These are phyloP conservation scores for Cladosporium sp. DNA, from an alignment of 2,329 filamentous ascomycete genomes.

Conservation along the genomic window DNA sequence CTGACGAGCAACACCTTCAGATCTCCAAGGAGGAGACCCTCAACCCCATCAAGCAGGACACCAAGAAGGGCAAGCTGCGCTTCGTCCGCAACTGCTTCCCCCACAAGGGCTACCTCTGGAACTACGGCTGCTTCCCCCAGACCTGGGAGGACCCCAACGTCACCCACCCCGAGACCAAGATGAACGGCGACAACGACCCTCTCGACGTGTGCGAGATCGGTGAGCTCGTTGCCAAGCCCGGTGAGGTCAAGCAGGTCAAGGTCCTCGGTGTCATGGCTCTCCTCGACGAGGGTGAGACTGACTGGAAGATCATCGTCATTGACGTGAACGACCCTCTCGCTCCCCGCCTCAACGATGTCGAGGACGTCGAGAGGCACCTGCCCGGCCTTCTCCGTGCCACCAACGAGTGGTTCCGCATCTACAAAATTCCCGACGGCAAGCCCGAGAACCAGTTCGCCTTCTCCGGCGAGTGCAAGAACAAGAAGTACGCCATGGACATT, in stretches of 20 bases:
- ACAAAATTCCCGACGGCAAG: slow-evolving; percentile 99
- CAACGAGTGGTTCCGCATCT: slow-evolving; percentile 99
- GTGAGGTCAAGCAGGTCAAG: slow-evolving; percentile 99
- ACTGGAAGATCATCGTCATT: slow-evolving; percentile 99
- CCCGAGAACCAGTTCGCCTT: slow-evolving; percentile 99
- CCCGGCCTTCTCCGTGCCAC: slow-evolving; percentile 95
- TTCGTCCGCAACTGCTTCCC: slow-evolving; percentile 99
- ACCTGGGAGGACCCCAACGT: slow-evolving; percentile 99
- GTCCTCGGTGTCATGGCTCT: slow-evolving; percentile 98
- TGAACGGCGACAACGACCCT: slow-evolving; percentile 98
- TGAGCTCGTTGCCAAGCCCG: slow-evolving; percentile 92
- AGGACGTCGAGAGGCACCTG: slow-evolving; percentile 98
- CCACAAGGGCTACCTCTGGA: slow-evolving; percentile 99
- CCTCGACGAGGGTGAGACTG: slow-evolving; percentile 98
- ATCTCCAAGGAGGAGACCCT: slow-evolving; percentile 98
- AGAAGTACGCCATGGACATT: slow-evolving; percentile 96
- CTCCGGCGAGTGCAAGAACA: slow-evolving; percentile 99
- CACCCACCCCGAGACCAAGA: slow-evolving; percentile 97
- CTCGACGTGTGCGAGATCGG: slow-evolving; percentile 99
- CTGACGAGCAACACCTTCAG: slow-evolving; percentile 50
- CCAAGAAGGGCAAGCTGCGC: slow-evolving; percentile 99
- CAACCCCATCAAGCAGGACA: slow-evolving; percentile 99
- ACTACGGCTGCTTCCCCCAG: slow-evolving; percentile 99
- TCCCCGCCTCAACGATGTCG: slow-evolving; percentile 94
- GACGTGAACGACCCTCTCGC: slow-evolving; percentile 97